Conservation (phyloP, 495 filamentous ascomycete species). For the Trichoderma erinaceum region DNA sequence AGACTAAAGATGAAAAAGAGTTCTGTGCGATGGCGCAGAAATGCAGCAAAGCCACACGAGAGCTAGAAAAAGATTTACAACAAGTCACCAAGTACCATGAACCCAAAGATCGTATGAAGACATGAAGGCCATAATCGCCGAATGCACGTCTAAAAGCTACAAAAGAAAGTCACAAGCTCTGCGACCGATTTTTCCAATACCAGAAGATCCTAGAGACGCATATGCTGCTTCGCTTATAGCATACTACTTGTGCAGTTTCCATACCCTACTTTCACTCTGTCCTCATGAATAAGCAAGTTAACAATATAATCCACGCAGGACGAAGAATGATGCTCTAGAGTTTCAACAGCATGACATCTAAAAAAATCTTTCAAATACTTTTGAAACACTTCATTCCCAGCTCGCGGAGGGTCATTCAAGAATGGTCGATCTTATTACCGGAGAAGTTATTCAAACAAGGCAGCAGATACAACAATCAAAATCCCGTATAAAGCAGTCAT, state of each 20-base stretch:
- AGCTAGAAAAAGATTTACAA: neutral
- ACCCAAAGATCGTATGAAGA: neutral
- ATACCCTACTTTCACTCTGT: neutral
- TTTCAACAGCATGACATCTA: neutral
- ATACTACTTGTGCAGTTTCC: neutral
- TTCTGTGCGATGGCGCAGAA: neutral
- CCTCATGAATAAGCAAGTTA: neutral
- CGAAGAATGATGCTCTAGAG: neutral
- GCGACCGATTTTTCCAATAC: neutral
- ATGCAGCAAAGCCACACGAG: neutral
- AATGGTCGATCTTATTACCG: neutral
- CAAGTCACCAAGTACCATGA: neutral
- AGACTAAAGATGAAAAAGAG: neutral
- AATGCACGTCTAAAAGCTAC: neutral
- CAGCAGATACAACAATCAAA: neutral
- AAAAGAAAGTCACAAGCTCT: neutral
- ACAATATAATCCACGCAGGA: neutral
- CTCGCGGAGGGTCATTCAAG: neutral
- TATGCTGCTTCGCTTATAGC: neutral
- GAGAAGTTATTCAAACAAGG: neutral
- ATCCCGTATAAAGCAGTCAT: neutral
- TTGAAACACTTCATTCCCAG: neutral
- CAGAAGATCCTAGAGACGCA: neutral
- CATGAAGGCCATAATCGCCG: neutral
- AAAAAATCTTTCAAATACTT: neutral